Conservation (phyloP, 768 basidiomycete genomes). For the Tylopilus rubrobrunneus region DNA sequence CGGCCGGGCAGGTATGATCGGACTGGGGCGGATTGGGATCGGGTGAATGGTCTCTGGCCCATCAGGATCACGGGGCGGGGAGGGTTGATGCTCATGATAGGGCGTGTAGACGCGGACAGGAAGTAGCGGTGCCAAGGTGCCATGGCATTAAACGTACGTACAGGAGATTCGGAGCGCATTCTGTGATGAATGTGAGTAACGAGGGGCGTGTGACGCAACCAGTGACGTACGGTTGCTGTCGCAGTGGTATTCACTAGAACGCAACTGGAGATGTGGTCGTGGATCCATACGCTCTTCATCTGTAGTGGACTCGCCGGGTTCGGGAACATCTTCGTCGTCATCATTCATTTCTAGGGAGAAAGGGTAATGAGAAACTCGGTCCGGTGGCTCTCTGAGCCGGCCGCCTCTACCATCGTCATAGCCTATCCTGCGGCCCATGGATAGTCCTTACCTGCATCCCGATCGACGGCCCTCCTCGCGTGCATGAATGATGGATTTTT, state of each 20-base stretch:
- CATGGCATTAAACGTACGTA: conserved; percentile 17
- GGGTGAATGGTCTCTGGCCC: conserved; percentile 29
- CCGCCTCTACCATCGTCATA: conserved; percentile 26
- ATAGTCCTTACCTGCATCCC: conserved; percentile 42
- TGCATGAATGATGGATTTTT: conserved; percentile 37
- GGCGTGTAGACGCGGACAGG: conserved; percentile 18
- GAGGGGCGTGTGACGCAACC: not conserved
- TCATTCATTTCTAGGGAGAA: conserved; percentile 11
- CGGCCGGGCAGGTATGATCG: conserved; percentile 7
- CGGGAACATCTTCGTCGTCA: conserved; percentile 12
- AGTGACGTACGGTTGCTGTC: conserved; percentile 25
- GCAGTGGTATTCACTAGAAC: conserved; percentile 13
- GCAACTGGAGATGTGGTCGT: conserved; percentile 12
- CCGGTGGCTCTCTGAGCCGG: conserved; percentile 6
- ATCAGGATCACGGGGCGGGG: conserved; percentile 4
- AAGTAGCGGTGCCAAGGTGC: conserved; percentile 10
- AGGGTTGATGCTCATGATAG: conserved; percentile 15
- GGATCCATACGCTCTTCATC: conserved; percentile 23
- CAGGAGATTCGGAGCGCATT: conserved; percentile 26
- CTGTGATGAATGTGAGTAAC: conserved; percentile 19
- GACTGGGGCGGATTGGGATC: conserved; percentile 11
- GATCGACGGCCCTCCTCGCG: conserved; percentile 40
- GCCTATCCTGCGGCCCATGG: conserved; percentile 29
- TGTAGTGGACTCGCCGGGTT: conserved; percentile 8
- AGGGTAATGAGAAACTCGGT: conserved; percentile 11